These are phyloP conservation scores for Hericium rajendrae DNA, from an alignment of 768 basidiomycete species.

Conservation along the genomic window DNA sequence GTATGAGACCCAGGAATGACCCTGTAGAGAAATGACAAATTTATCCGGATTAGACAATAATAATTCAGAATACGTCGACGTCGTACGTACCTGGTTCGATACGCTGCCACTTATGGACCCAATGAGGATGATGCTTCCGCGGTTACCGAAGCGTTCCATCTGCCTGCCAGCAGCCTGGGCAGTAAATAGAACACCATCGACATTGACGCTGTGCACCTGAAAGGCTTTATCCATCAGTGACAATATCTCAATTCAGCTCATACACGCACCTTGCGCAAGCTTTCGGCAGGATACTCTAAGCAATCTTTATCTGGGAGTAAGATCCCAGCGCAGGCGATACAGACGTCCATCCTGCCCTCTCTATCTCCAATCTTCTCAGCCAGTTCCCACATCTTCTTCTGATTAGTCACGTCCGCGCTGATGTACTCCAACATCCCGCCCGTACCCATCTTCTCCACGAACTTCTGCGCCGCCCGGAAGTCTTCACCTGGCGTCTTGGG, in stretches of 20 bases:
- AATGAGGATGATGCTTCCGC: conserved; percentile 30
- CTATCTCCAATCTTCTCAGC: conserved; percentile 49
- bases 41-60: neutral
- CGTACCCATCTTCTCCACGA: conserved; percentile 27
- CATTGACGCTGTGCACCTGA: conserved; percentile 57
- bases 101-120: conserved; percentile 34
- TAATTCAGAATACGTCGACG: too few relatives aligned
- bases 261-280: conserved; percentile 47
- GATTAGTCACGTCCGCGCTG: conserved; percentile 52
- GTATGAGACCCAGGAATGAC: conserved; percentile 64
- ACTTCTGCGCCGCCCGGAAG: conserved; percentile 43
- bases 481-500: conserved; percentile 44
- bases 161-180: conserved; percentile 25
- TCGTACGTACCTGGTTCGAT: conserved; percentile 48
- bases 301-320: conserved; percentile 47
- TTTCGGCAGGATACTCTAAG: conserved; percentile 49
- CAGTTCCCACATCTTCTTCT: conserved; percentile 44
- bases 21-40: conserved; percentile 27
- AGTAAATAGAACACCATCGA: conserved; percentile 27
- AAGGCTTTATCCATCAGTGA: conserved; percentile 40
- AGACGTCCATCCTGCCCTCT: conserved; percentile 63
- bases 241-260: neutral
- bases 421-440: conserved; percentile 48
- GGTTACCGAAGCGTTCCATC: conserved; percentile 23
- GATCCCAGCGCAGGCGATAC: conserved; percentile 69